phyloP scores from a whole-genome alignment of 2,329 filamentous ascomycete species.

The Fusarium compactum region DNA sequence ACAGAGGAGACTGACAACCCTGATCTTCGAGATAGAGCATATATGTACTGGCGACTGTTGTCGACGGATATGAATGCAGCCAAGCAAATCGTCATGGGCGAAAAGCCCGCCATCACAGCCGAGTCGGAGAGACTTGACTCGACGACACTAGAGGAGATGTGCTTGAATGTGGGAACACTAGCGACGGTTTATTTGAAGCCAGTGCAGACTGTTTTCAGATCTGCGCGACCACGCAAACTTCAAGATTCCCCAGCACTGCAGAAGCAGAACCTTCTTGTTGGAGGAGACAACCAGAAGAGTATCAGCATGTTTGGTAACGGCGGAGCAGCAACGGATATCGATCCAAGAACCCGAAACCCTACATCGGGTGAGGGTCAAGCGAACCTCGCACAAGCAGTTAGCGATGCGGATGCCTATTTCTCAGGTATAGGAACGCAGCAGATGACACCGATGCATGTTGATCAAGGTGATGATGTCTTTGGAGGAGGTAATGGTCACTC shows the following conservation, averaged over 20 bases:
- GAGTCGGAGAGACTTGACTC: constrained; percentile 96
- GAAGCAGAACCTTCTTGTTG: constrained; percentile 70
- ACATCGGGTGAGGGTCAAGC: constrained; percentile 49
- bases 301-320: constrained; percentile 69
- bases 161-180: constrained; percentile 92
- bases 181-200: constrained; percentile 98
- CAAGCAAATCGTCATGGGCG: constrained; percentile 92
- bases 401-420: constrained; percentile 91
- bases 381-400: constrained; percentile 78
- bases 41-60: constrained; percentile 99
- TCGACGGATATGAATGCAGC: constrained; percentile 91
- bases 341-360: constrained; percentile 55
- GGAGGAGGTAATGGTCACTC: constrained; percentile 67
- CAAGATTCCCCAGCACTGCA: constrained; percentile 89
- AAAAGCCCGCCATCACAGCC: constrained; percentile 95
- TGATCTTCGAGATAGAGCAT: constrained; percentile 92
- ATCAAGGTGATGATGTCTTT: constrained; percentile 71
- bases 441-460: constrained; percentile 78
- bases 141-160: constrained; percentile 94
- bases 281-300: constrained; percentile 68
- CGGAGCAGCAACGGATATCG: constrained; percentile 64
- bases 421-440: constrained; percentile 79
- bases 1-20: constrained; percentile 99
- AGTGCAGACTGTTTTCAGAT: constrained; percentile 95
- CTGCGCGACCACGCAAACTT: constrained; percentile 82